Evolutionary conservation across 139 green algal species (phyloP).

Genomic region (Tetradesmus lagerheimii): DNA sequence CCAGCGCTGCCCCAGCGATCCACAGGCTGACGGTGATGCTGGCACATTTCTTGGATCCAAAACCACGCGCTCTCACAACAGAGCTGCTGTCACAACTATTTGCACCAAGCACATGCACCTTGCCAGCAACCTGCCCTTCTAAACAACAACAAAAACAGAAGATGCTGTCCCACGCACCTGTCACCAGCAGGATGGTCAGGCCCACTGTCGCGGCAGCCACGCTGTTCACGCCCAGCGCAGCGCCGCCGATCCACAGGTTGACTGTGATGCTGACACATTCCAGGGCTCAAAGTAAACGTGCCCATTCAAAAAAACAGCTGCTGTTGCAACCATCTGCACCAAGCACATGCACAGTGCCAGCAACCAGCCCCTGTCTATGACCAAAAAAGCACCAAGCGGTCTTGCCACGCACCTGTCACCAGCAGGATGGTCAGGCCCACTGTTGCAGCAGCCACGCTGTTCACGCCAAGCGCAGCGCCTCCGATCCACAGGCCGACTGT

Average conservation of each 20-base stretch:
- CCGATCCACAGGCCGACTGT: slow-evolving; percentile 97
- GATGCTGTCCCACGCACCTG: slow-evolving; percentile 78
- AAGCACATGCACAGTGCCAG: no score
- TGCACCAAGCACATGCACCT: no score
- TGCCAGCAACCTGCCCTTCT: no score
- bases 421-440: slow-evolving; percentile 95
- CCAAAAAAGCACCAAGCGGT: no score
- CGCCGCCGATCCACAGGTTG: slow-evolving; percentile 94
- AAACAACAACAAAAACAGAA: not conserved
- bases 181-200: slow-evolving; percentile 95
- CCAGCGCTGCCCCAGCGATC: slow-evolving; percentile 92
- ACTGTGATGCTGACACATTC: no score
- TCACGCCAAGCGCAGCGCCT: slow-evolving; percentile 89
- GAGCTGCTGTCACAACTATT: no score
- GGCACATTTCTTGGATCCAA: no score
- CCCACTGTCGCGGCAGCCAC: slow-evolving; percentile 97
- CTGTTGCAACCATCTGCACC: no score
- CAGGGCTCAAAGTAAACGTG: no score
- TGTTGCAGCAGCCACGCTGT: slow-evolving; percentile 96
- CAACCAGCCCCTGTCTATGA: no score
- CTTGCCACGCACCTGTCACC: slow-evolving; percentile 85
- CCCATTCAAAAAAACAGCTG: no score
- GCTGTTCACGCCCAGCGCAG: slow-evolving; percentile 89
- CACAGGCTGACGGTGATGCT: slow-evolving; percentile 93
- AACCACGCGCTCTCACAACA: no score